Conservation (phyloP, 176 grass and related monocot species). For the Chrysopogon serrulatus region DNA sequence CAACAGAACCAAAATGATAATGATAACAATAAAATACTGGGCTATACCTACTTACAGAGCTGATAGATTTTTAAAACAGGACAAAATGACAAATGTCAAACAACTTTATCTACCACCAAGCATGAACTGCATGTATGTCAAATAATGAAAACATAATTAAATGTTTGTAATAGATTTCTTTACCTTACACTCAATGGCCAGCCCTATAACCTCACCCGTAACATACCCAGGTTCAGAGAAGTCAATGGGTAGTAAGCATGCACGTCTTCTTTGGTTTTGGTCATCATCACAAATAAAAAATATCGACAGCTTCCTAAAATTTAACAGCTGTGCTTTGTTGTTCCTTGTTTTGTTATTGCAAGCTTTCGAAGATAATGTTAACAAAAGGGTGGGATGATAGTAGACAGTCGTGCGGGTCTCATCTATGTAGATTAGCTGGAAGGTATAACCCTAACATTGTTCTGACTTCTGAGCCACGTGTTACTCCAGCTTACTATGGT, state of each 20-base stretch:
- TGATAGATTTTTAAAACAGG: neutral
- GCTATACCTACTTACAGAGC: neutral
- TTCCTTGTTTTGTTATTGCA: conserved; percentile 1
- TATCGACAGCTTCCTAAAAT: neutral
- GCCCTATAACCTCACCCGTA: neutral
- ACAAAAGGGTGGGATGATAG: neutral
- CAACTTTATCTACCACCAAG: neutral
- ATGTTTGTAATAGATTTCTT: neutral
- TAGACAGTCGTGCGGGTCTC: neutral
- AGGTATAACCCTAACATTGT: neutral
- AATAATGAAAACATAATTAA: neutral
- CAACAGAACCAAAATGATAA: neutral
- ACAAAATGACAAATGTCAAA: neutral
- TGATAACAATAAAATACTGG: too few relatives aligned
- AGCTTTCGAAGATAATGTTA: conserved; percentile 11
- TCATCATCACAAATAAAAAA: conserved; percentile 6
- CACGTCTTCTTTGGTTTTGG: neutral
- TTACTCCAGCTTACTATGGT: neutral
- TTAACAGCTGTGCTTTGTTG: neutral
- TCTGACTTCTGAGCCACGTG: conserved; percentile 8
- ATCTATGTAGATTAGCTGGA: conserved; percentile 10
- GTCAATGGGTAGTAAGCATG: neutral
- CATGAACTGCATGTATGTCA: neutral
- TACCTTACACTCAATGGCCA: conserved; percentile 7
- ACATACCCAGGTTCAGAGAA: neutral